These are phyloP conservation scores for Suhomyces pyralidae DNA, from an alignment of 805 yeast genomes.

Conservation along the genomic window DNA sequence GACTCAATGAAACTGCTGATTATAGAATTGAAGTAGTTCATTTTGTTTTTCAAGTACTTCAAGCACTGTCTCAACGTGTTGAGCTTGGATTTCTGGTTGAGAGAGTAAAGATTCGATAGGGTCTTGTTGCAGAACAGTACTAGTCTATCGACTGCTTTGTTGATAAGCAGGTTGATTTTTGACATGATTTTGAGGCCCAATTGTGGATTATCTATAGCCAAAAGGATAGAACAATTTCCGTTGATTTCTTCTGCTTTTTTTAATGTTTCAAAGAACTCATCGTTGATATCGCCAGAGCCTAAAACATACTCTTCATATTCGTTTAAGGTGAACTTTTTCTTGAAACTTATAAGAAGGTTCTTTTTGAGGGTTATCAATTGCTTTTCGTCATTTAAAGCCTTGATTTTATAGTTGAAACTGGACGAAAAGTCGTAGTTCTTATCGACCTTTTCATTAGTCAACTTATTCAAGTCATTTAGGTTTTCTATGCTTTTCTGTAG, in stretches of 20 bases:
- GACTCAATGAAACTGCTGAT: conserved; percentile 62
- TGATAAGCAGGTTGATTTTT: conserved; percentile 51
- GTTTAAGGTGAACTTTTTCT: conserved; percentile 60
- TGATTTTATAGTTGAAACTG: conserved; percentile 22
- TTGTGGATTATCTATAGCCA: conserved; percentile 65
- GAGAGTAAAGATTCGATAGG: conserved; percentile 27
- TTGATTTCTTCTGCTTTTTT: conserved; percentile 62
- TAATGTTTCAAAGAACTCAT: conserved; percentile 59
- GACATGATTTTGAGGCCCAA: conserved; percentile 65
- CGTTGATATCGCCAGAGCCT: conserved; percentile 41
- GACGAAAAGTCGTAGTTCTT: conserved; percentile 20
- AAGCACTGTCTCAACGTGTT: conserved; percentile 31
- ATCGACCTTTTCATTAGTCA: conserved; percentile 42
- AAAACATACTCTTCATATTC: conserved; percentile 70
- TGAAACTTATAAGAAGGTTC: conserved; percentile 49
- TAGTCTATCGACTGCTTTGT: conserved; percentile 33
- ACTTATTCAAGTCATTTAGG: conserved; percentile 18
- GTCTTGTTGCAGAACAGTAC: conserved; percentile 30
- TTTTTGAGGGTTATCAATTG: conserved; percentile 46
- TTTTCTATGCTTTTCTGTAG: conserved; percentile 16
- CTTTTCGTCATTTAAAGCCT: conserved; percentile 27
- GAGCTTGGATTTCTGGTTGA: conserved; percentile 23
- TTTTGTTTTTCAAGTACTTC: conserved; percentile 31
- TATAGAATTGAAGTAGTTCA: conserved; percentile 55
- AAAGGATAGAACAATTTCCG: conserved; percentile 63